Evolutionary conservation across 2,329 filamentous ascomycete genomes (phyloP).

Genomic region (Apiospora pterosperma): DNA sequence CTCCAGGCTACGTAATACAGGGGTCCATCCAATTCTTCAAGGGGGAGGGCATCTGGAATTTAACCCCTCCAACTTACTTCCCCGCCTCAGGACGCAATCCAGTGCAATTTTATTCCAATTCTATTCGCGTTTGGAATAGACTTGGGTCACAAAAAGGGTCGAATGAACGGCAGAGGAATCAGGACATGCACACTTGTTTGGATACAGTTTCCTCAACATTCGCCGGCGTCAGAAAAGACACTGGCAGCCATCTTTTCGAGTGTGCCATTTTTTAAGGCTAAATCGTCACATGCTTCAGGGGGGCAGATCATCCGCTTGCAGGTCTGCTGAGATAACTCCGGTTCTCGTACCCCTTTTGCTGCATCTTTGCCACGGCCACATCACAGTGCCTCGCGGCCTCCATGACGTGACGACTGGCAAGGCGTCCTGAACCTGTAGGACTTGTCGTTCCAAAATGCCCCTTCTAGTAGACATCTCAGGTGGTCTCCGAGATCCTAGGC

Average conservation of each 20-base stretch:
- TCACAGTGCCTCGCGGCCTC: neutral
- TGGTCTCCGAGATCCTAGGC: neutral
- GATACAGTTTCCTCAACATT: neutral
- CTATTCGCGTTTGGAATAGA: neutral
- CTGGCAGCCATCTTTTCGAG: neutral
- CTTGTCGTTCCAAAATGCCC: neutral
- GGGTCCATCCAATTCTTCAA: constrained; percentile 1
- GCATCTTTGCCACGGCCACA: neutral
- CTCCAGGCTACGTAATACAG: neutral
- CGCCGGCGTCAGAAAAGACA: neutral
- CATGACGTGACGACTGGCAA: neutral
- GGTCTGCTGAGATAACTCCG: neutral
- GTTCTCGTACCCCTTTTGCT: neutral
- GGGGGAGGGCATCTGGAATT: neutral
- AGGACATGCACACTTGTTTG: neutral
- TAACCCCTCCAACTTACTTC: neutral
- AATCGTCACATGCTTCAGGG: neutral
- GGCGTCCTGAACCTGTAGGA: neutral
- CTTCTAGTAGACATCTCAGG: neutral
- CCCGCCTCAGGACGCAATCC: neutral
- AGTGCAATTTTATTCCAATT: neutral
- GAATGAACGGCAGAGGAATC: neutral
- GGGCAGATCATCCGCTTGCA: neutral
- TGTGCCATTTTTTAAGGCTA: neutral
- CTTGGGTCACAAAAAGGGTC: neutral